Evolutionary conservation across 2,329 filamentous ascomycete genomes (phyloP), one percentile per base, ranked within the genome.

Genomic region (Rutstroemia sp.): DNA sequence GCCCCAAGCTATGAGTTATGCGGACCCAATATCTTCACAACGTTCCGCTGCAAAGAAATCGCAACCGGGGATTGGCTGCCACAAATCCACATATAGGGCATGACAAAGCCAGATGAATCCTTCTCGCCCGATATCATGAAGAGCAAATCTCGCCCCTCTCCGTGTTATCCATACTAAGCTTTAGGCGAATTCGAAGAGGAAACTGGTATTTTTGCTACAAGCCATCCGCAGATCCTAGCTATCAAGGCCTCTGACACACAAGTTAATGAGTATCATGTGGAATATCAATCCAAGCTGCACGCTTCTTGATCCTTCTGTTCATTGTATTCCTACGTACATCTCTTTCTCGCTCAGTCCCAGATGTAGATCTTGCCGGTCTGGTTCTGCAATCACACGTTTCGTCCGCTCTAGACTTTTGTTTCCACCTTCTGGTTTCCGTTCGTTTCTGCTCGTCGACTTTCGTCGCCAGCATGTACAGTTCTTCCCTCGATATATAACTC

Each of bases 401-500:
- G 47, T 51, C 14, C 53, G 38, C 16, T 39, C 23, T 45, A 42
- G 50, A 51, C 25, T 9, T 47, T 27, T 14, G 47, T 56, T 25
- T 45, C 30, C 27, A 37, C 23, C 47, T 19, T 55, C 34, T 51
- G 30, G 9, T n/a, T 54, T 23, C 38, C 38, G 23, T 30, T 38
- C 37, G 38, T 38, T 27, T 56, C 23, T 38, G 25, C 47, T 56
- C 51, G 12, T 27, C 19, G 45, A 48, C 39, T 38, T 45, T 30
- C 47, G 50, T 56, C 42, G 53, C 47, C 53, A 56, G 47, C 47
- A 56, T 56, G 47, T 56, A 41, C 47, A 51, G 27, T 56, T 48
- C 37, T 51, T 45, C 38, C 47, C 34, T 48, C 38, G 25, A 51
- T 45, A 38, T 44, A 21, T 56, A 39, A 56, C 51, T 51, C 41